Base-by-base conservation (phyloP, 108 stramenopile genomes). In the Cylindrotheca fusiformis region DNA sequence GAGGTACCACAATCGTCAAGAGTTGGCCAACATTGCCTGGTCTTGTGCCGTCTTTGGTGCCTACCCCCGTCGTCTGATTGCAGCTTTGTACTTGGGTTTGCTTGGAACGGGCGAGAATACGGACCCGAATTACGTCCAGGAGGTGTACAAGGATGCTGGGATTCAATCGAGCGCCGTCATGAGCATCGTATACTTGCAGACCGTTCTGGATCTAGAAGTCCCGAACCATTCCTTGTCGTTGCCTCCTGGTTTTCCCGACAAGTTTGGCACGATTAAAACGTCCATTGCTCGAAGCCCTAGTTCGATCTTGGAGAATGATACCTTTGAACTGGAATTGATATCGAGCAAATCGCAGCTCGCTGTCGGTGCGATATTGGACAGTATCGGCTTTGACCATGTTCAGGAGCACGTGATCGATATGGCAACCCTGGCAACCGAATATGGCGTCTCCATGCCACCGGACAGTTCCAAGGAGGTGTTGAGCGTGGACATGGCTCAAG, bases 21-120 rank as follows among this genome's bases (percentile, higher is more conserved):
- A 93, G 60, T 53, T 90, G 47, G 84, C 87, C 12, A 90, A 90
- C 48, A 67, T 84, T 32, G 81, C 82, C 2, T 90, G 83, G 82
- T 64, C 67, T 47, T 78, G 75, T 63, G 78, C 81, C 25, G 83
- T 91, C 12, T 63, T 83, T 41, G 83, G 84, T 24, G 54, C 73
- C 32, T 93, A 84, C 67, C 84, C 84, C 0, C 45, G 51, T 53
- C 45, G 61, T 18, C 50, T 93, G 23, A 83, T 93, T 63, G 52
- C 66, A 19, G 51, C 79, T 5, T 10, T 89, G 20, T 86, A 87
- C 56, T 58, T 36, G 36, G 91, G 87, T 12, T 62, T 93, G 28
- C 41, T 93, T 52, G 91, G 91, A 46, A 53, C 55, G 18, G 57
- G 52, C n/a, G 74, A 81, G 30, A 54, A 75, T 33, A 65, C 72